Evolutionary conservation across 2,329 filamentous ascomycete species (phyloP).

Genomic region (Stemphylium vesicarium): DNA sequence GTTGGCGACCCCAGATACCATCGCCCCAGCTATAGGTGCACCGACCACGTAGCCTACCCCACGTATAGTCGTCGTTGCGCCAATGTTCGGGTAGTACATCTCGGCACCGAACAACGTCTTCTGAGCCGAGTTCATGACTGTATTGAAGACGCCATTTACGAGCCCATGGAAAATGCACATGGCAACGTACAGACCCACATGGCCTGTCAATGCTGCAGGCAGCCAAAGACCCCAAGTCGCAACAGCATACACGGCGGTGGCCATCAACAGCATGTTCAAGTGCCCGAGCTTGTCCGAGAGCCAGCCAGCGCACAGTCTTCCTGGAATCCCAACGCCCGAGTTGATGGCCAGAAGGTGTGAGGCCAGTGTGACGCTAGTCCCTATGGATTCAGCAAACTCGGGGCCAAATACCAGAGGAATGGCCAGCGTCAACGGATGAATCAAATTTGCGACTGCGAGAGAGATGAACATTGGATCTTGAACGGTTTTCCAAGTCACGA

Average conservation of each 20-base stretch:
- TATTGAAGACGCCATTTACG: slow-evolving; percentile 23
- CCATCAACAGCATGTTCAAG: slow-evolving; percentile 56
- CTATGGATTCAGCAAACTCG: slow-evolving; percentile 55
- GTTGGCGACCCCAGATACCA: slow-evolving; percentile 21
- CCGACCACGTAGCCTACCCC: slow-evolving; percentile 29
- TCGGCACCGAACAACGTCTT: slow-evolving; percentile 29
- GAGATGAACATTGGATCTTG: slow-evolving; percentile 52
- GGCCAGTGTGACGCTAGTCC: slow-evolving; percentile 50
- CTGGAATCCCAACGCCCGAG: slow-evolving; percentile 56
- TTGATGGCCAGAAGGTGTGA: slow-evolving; percentile 55
- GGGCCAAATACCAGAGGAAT: slow-evolving; percentile 58
- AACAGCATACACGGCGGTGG: slow-evolving; percentile 24
- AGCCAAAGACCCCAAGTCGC: slow-evolving; percentile 30
- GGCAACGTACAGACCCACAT: slow-evolving; percentile 21
- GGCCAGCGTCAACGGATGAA: slow-evolving; percentile 54
- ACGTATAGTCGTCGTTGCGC: slow-evolving; percentile 24
- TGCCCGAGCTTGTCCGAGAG: slow-evolving; percentile 56
- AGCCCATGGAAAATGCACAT: slow-evolving; percentile 30
- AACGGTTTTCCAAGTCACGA: slow-evolving; percentile 49
- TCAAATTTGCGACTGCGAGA: slow-evolving; percentile 45
- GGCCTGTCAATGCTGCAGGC: slow-evolving; percentile 15
- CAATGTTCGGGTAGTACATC: slow-evolving; percentile 30
- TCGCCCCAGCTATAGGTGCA: slow-evolving; percentile 27
- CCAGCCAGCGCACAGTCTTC: slow-evolving; percentile 54
- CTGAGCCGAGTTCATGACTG: slow-evolving; percentile 26